Percentiles rank a stretch among this genome's conserved stretches.
Evolutionary conservation across 345 rosid species (phyloP).

Genomic region (Gynandropsis gynandra): DNA sequence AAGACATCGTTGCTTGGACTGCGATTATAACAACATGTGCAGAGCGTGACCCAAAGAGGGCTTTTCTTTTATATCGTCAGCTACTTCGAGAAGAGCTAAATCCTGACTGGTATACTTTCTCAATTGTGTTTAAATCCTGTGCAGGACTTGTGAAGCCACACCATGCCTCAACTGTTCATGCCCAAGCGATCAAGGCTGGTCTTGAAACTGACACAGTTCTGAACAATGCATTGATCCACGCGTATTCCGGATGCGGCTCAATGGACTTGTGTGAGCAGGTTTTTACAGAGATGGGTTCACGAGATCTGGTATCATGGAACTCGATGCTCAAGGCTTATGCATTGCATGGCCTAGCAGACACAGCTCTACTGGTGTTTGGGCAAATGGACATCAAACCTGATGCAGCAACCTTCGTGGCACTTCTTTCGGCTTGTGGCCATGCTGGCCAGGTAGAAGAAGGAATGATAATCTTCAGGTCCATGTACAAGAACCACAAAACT

Average conservation of each 20-base stretch:
- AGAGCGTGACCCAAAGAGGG: conserved; percentile 51
- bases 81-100: conserved; percentile 36
- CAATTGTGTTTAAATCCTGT: conserved; percentile 72
- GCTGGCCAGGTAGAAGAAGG: conserved; percentile 78
- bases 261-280: conserved; percentile 54
- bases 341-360: conserved; percentile 66
- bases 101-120: conserved; percentile 78
- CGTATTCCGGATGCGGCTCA: conserved; percentile 73
- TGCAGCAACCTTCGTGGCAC: conserved; percentile 67
- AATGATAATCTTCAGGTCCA: conserved; percentile 46
- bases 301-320: conserved; percentile 72
- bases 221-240: conserved; percentile 71
- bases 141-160: conserved; percentile 62
- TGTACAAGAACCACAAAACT: conserved; percentile 39
- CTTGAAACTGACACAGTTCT: conserved; percentile 53
- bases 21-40: conserved; percentile 71
- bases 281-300: conserved; percentile 49
- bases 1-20: conserved; percentile 73
- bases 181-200: conserved; percentile 56
- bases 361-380: conserved; percentile 48
- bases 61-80: conserved; percentile 54
- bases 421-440: conserved; percentile 87
- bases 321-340: conserved; percentile 82
- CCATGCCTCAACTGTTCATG: conserved; percentile 51
- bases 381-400: conserved; percentile 60